These are phyloP conservation scores for Pinus tabuliformis DNA, from an alignment of 75 land plant genomes.

Conservation along the genomic window DNA sequence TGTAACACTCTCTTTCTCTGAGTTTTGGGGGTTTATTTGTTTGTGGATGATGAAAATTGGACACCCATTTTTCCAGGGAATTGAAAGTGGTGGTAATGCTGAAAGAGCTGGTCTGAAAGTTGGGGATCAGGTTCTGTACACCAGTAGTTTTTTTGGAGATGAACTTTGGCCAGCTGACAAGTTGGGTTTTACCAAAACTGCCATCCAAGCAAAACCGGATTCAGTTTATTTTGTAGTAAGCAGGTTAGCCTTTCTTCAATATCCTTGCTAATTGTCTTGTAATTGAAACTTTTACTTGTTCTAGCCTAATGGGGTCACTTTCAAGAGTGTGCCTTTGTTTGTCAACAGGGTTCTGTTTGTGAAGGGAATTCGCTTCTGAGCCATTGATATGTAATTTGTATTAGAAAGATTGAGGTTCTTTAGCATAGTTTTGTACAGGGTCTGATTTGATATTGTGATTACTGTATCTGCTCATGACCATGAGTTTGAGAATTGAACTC, in stretches of 20 bases:
- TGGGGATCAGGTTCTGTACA: conserved; percentile 97
- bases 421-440: too few species aligned
- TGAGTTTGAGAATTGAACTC: not conserved
- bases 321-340: too few species aligned
- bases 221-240: conserved; percentile 95
- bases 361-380: too few species aligned
- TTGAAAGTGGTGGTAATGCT: conserved; percentile 92
- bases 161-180: conserved; percentile 99
- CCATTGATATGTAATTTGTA: too few species aligned
- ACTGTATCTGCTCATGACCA: not conserved
- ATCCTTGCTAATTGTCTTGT: not conserved
- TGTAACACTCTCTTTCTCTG: not conserved
- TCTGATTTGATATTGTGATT: too few species aligned
- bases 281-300: too few species aligned
- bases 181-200: conserved; percentile 96
- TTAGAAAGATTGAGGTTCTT: too few species aligned
- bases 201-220: conserved; percentile 96
- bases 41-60: not conserved
- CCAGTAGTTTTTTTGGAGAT: conserved; percentile 99
- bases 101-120: conserved; percentile 86
- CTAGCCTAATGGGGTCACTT: too few species aligned
- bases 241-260: conserved; percentile 44
- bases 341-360: too few species aligned
- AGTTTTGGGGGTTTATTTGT: not conserved
- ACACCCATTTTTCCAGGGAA: conserved; percentile 39